These are phyloP conservation scores for Penicillium daleae DNA, from an alignment of 495 filamentous ascomycete species.

Conservation along the genomic window DNA sequence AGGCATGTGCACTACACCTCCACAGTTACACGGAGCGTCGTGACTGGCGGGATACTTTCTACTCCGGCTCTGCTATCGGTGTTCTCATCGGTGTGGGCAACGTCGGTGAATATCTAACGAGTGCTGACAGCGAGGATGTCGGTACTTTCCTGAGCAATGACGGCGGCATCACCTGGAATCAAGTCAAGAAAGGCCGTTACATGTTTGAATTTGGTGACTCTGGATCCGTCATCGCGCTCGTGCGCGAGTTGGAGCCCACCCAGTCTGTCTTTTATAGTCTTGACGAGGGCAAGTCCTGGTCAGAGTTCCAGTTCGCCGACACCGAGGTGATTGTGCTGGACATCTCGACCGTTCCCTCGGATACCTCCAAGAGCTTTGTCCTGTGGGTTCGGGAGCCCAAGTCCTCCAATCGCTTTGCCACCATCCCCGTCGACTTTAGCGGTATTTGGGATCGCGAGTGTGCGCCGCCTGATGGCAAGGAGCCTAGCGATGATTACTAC, in stretches of 20 bases:
- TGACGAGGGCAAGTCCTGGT: slow-evolving; percentile 79
- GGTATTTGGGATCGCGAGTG: slow-evolving; percentile 72
- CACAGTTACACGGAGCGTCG: slow-evolving; percentile 91
- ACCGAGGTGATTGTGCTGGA: slow-evolving; percentile 69
- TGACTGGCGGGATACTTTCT: slow-evolving; percentile 79
- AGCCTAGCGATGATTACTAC: slow-evolving; percentile 73
- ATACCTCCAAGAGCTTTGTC: slow-evolving; percentile 85
- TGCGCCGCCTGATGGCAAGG: slow-evolving; percentile 64
- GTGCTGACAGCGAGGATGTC: slow-evolving; percentile 64
- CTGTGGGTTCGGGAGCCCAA: slow-evolving; percentile 71
- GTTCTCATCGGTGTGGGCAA: slow-evolving; percentile 92
- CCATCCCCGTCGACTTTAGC: slow-evolving; percentile 87
- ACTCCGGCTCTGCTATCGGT: slow-evolving; percentile 85
- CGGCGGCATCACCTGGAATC: slow-evolving; percentile 85
- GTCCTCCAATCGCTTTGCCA: slow-evolving; percentile 51
- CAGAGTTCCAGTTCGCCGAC: slow-evolving; percentile 70
- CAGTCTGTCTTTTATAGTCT: slow-evolving; percentile 74
- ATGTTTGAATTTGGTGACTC: slow-evolving; percentile 95
- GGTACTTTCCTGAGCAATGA: slow-evolving; percentile 89
- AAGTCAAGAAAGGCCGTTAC: slow-evolving; percentile 80
- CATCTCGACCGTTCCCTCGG: slow-evolving; percentile 86
- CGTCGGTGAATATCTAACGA: slow-evolving; percentile 67
- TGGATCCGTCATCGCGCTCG: slow-evolving; percentile 87
- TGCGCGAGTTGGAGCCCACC: slow-evolving; percentile 63
- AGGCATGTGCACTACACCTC: slow-evolving; percentile 83